A percentile compares a stretch with the other conserved stretches of the same genome.
phyloP scores from a whole-genome alignment of 1,284 basidiomycete species.

The Leccinum pachyderme region DNA sequence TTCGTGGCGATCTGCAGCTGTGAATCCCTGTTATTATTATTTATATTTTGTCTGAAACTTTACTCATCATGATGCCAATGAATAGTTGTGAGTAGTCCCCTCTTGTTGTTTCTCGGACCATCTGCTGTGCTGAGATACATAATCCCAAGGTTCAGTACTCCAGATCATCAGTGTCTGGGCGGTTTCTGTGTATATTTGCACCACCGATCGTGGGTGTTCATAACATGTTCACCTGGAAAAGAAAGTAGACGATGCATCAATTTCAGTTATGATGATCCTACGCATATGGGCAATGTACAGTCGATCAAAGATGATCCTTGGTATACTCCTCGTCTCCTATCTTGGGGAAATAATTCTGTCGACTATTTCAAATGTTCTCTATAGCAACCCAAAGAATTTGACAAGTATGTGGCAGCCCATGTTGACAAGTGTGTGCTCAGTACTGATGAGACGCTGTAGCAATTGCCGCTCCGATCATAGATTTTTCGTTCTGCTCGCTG shows the following conservation, averaged over 20 bases:
- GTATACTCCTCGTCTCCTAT: neutral
- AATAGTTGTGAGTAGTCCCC: neutral
- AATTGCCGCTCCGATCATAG: neutral
- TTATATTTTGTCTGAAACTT: neutral
- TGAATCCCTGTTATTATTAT: neutral
- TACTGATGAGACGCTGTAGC: neutral
- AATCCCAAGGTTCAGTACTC: neutral
- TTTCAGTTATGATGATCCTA: neutral
- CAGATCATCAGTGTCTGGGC: neutral
- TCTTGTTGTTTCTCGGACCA: too few relatives aligned
- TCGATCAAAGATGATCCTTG: neutral
- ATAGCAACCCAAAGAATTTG: neutral
- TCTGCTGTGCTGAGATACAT: neutral
- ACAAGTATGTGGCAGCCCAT: neutral
- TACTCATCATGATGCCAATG: neutral
- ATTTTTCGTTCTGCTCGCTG: neutral
- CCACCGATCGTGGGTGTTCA: neutral
- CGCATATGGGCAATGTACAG: neutral
- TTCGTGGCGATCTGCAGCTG: neutral
- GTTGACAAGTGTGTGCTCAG: neutral
- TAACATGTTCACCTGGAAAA: neutral
- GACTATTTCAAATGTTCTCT: neutral
- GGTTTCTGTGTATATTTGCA: neutral
- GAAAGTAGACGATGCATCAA: neutral
- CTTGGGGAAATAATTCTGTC: neutral